A percentile compares a stretch with the other conserved stretches of the same genome.
Evolutionary conservation across 352 stramenopile genomes (phyloP).

Genomic region (Globisporangium lucens): DNA sequence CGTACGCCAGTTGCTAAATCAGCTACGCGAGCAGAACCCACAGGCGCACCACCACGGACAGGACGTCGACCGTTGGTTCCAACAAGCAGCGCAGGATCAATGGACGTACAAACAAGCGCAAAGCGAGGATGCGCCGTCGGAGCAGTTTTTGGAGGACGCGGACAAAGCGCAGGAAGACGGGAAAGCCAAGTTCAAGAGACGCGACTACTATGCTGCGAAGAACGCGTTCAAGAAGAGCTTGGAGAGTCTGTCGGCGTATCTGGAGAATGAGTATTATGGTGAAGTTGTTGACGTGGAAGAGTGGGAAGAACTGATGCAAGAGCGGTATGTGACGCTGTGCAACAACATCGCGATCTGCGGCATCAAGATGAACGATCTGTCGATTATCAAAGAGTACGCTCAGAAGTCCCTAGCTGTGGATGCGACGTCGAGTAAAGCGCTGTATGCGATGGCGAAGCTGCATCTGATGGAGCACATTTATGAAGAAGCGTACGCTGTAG

Average conservation of each 20-base stretch:
- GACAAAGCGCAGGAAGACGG: slow-evolving; percentile 53
- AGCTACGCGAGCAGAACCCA: slow-evolving; percentile 38
- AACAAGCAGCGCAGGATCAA: slow-evolving; percentile 26
- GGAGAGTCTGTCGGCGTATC: slow-evolving; percentile 31
- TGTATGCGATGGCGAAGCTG: slow-evolving; percentile 70
- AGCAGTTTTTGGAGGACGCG: slow-evolving; percentile 33
- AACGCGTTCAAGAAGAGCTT: slow-evolving; percentile 67
- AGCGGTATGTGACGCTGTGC: slow-evolving; percentile 63
- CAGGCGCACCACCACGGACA: slow-evolving; percentile 22
- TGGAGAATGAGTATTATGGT: slow-evolving; percentile 50
- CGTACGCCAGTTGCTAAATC: slow-evolving; percentile 49
- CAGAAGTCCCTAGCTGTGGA: slow-evolving; percentile 53
- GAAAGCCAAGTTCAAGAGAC: slow-evolving; percentile 60
- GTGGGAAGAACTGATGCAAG: slow-evolving; percentile 41
- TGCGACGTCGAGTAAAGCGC: slow-evolving; percentile 44
- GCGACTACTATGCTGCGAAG: slow-evolving; percentile 59
- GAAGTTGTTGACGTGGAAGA: slow-evolving; percentile 26
- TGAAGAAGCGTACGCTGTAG: slow-evolving; percentile 37
- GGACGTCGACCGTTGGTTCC: slow-evolving; percentile 49
- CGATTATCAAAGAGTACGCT: slow-evolving; percentile 56
- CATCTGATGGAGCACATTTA: slow-evolving; percentile 60
- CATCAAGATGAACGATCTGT: slow-evolving; percentile 58
- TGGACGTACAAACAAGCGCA: slow-evolving; percentile 5
- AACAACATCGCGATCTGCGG: slow-evolving; percentile 76
- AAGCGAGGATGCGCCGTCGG: slow-evolving; percentile 19